Conservation (phyloP, 2,329 filamentous ascomycete species). For the Beauveria bassiana region DNA sequence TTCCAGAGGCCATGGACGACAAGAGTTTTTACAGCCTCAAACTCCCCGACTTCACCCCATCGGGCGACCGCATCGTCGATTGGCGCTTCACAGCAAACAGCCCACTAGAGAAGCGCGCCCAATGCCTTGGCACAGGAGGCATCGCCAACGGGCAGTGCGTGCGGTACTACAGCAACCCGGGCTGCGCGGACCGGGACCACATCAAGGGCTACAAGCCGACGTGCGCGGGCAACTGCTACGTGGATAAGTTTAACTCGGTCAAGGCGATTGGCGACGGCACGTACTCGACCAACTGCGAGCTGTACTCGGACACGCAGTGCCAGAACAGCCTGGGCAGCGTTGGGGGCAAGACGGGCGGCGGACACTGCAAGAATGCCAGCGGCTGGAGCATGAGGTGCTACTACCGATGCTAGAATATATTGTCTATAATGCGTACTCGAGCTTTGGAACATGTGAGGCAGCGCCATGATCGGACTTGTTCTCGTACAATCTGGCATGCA, state of each 20-base stretch:
- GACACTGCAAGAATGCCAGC: background rate
- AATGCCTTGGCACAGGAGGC: background rate
- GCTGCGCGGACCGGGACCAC: constrained; percentile 7
- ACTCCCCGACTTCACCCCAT: constrained; percentile 6
- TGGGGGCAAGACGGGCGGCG: constrained; percentile 1
- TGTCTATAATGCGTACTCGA: no score
- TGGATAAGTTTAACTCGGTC: constrained; percentile 7
- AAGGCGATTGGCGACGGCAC: constrained; percentile 9
- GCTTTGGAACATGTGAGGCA: no score
- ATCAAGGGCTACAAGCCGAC: constrained; percentile 13
- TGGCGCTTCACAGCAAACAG: background rate
- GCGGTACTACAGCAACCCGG: constrained; percentile 5
- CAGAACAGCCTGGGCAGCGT: constrained; percentile 2
- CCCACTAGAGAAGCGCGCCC: background rate
- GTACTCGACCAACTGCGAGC: constrained; percentile 12
- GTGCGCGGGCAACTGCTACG: constrained; percentile 12
- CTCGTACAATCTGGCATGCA: no score
- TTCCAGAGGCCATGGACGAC: background rate
- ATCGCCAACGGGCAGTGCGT: constrained; percentile 11
- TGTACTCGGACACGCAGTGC: constrained; percentile 8
- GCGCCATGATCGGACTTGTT: no score
- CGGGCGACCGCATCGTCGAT: constrained; percentile 10
- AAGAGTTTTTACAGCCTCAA: constrained; percentile 10
- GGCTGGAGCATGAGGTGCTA: constrained; percentile 13
- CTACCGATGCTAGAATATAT: constrained; percentile 6